A percentile compares a stretch with the other conserved stretches of the same genome.
These are phyloP conservation scores for Ilyonectria robusta DNA, from an alignment of 2,329 filamentous ascomycete genomes.

Conservation along the genomic window DNA sequence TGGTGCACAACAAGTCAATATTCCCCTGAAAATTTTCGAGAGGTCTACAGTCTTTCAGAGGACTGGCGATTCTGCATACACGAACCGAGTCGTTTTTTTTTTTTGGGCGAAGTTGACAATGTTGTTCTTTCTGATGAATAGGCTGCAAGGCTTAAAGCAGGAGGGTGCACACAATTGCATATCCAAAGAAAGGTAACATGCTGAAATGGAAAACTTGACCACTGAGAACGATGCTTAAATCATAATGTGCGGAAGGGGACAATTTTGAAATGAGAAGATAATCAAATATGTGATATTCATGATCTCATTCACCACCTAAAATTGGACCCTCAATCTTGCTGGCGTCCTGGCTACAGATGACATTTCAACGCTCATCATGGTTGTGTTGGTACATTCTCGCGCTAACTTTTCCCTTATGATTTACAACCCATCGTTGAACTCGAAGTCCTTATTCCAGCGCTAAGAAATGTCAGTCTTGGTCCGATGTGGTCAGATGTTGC, in stretches of 20 bases:
- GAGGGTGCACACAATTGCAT: conserved; percentile 8
- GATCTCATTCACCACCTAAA: neutral
- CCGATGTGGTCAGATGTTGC: neutral
- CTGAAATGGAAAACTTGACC: conserved; percentile 25
- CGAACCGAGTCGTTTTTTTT: conserved; percentile 40
- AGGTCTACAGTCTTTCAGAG: conserved; percentile 32
- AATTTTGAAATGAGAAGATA: conserved; percentile 14
- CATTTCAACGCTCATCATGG: neutral
- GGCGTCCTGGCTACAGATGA: neutral
- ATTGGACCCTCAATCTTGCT: neutral
- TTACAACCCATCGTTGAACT: conserved; percentile 42
- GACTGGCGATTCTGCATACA: conserved; percentile 35
- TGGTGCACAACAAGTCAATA: conserved; percentile 42
- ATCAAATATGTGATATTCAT: neutral
- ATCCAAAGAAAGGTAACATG: conserved; percentile 19
- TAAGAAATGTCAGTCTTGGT: conserved; percentile 16
- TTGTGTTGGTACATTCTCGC: neutral
- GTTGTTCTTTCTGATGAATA: conserved; percentile 33
- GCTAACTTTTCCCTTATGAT: neutral
- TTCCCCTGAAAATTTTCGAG: conserved; percentile 39
- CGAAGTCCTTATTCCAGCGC: conserved; percentile 40
- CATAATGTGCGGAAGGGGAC: conserved; percentile 24
- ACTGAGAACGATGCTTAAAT: conserved; percentile 8
- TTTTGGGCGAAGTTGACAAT: conserved; percentile 45
- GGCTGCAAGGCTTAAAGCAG: neutral